Percentiles rank a stretch among this genome's conserved stretches.
These are phyloP conservation scores for Hebeloma cylindrosporum DNA, from an alignment of 768 basidiomycete genomes.

Conservation along the genomic window DNA sequence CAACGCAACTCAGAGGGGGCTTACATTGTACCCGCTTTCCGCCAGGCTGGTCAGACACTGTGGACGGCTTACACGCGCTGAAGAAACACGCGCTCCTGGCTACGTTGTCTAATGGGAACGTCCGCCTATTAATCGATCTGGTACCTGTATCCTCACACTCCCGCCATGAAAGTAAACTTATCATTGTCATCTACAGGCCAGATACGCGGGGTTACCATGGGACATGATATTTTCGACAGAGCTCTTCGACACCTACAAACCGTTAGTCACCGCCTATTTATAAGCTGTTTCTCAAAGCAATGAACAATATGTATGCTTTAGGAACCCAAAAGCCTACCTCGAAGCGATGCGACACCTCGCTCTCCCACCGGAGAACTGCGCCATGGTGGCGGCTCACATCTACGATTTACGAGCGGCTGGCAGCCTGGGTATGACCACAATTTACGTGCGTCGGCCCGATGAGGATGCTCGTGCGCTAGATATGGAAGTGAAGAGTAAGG, in stretches of 20 bases:
- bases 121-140: conserved; percentile 61
- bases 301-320: too few relatives aligned
- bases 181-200: conserved; percentile 43
- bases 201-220: conserved; percentile 61
- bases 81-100: conserved; percentile 52
- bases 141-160: conserved; percentile 28
- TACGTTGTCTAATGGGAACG: conserved; percentile 64
- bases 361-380: conserved; percentile 47
- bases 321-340: conserved; percentile 53
- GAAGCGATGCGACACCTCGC: conserved; percentile 50
- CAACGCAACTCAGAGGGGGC: not conserved
- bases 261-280: conserved; percentile 36
- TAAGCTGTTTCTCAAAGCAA: too few relatives aligned
- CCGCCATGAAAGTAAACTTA: not conserved
- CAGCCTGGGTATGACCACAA: conserved; percentile 51
- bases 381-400: conserved; percentile 67
- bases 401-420: conserved; percentile 57
- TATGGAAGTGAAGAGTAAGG: conserved; percentile 40
- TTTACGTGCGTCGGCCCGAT: conserved; percentile 54
- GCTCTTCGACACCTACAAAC: conserved; percentile 62
- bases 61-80: conserved; percentile 47
- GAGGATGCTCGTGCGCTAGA: conserved; percentile 36
- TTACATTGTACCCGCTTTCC: not conserved
- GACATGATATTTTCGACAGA: conserved; percentile 62
- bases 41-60: conserved; percentile 58